A percentile compares a stretch with the other conserved stretches of the same genome.
Evolutionary conservation across 192 early-diverging fungal genomes (phyloP).

Genomic region (Chytriomyces hyalinus): DNA sequence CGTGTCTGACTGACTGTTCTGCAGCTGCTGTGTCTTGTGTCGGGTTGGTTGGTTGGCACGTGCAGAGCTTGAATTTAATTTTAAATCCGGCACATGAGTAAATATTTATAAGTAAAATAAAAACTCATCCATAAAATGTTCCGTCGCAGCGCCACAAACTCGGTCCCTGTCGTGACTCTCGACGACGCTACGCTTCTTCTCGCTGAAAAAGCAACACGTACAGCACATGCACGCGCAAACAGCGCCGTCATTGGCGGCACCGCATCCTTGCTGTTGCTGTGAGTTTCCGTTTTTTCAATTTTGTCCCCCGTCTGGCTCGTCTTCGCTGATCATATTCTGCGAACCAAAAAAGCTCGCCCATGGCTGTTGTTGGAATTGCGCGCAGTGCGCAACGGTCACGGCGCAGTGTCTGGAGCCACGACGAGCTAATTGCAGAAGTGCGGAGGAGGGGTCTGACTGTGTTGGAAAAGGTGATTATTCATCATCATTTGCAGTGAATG

Average conservation of each 20-base stretch:
- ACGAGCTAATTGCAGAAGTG: conserved; percentile 20
- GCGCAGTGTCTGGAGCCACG: conserved; percentile 10
- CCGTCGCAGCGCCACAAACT: background rate
- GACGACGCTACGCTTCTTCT: conserved; percentile 22
- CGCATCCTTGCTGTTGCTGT: background rate
- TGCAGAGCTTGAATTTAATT: too few species aligned
- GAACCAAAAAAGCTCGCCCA: background rate
- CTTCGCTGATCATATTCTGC: too few species aligned
- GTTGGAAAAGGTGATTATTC: conserved; percentile 12
- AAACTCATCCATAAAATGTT: background rate
- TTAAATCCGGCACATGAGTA: too few species aligned
- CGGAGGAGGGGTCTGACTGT: conserved; percentile 8
- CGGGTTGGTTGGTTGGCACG: too few species aligned
- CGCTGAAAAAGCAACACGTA: background rate
- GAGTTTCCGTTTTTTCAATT: too few species aligned
- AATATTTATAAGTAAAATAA: too few species aligned
- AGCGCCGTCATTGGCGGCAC: background rate
- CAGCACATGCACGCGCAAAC: background rate
- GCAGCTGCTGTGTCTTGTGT: too few species aligned
- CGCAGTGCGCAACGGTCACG: background rate
- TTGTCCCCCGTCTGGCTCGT: too few species aligned
- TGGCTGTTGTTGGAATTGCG: conserved; percentile 25
- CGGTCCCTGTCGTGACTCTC: conserved; percentile 21
- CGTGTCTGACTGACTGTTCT: too few species aligned
- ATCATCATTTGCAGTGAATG: background rate